A percentile compares a stretch with the other conserved stretches of the same genome.
Evolutionary conservation across 108 stramenopile genomes (phyloP).

Genomic region (Conticribra weissflogii): DNA sequence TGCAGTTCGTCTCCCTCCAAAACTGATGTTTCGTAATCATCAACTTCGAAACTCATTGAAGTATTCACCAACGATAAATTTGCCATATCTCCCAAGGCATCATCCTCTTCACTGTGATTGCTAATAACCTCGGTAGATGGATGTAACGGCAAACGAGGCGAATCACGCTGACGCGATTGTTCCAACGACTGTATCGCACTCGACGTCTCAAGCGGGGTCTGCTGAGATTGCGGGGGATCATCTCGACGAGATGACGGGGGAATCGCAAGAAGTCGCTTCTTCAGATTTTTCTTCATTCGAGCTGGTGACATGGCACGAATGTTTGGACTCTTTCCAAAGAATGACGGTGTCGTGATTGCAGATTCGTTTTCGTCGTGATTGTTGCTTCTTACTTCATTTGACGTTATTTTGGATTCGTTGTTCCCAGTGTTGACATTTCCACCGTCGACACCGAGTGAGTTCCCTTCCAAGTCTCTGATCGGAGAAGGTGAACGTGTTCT

Average conservation of each 20-base stretch:
- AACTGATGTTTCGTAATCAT: constrained; percentile 11
- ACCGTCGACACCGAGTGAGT: constrained; percentile 4
- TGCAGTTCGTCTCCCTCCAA: not conserved
- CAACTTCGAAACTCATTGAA: constrained; percentile 46
- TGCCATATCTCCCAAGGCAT: constrained; percentile 13
- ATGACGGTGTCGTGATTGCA: constrained; percentile 15
- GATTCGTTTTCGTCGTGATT: not conserved
- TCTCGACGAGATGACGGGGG: constrained; percentile 2
- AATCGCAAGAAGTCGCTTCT: constrained; percentile 16
- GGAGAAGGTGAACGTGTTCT: constrained; percentile 27
- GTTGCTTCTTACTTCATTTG: constrained; percentile 14
- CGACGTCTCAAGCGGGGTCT: not conserved
- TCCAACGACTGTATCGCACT: not conserved
- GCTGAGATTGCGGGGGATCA: not conserved
- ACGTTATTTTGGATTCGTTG: not conserved
- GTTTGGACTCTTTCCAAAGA: not conserved
- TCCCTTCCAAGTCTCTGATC: not conserved
- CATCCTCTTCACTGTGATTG: constrained; percentile 15
- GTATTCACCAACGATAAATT: constrained; percentile 16
- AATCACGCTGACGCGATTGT: not conserved
- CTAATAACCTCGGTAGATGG: constrained; percentile 1
- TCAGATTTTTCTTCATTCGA: constrained; percentile 22
- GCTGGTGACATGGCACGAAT: constrained; percentile 33
- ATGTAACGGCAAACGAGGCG: constrained; percentile 1
- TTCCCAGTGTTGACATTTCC: no score